Evolutionary conservation across 768 basidiomycete species (phyloP).

Genomic region (Boletus subcaerulescens): DNA sequence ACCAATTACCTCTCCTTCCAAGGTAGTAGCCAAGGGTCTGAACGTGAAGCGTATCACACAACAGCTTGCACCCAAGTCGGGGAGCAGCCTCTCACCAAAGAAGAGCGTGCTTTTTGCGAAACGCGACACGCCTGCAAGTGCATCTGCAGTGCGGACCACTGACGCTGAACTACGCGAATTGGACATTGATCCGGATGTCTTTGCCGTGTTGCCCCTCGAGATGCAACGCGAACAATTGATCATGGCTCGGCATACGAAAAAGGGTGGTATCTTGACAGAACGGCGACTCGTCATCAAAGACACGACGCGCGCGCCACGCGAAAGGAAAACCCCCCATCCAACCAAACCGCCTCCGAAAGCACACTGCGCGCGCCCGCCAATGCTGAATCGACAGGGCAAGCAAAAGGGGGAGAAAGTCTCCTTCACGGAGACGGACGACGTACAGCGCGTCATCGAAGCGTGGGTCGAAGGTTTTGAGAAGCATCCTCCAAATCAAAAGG

Average conservation of each 20-base stretch:
- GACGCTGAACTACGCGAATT: constrained; percentile 59
- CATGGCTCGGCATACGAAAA: constrained; percentile 50
- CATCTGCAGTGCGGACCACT: constrained; percentile 43
- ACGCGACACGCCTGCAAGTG: constrained; percentile 21
- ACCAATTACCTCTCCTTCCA: constrained; percentile 7
- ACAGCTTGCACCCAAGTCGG: constrained; percentile 58
- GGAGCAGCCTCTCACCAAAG: constrained; percentile 37
- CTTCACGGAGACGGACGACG: constrained; percentile 65
- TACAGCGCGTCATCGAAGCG: constrained; percentile 64
- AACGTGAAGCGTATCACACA: constrained; percentile 59
- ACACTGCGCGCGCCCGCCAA: constrained; percentile 44
- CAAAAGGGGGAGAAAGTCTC: constrained; percentile 50
- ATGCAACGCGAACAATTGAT: constrained; percentile 75
- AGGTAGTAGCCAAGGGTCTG: constrained; percentile 31
- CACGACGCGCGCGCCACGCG: constrained; percentile 23
- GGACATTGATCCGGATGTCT: constrained; percentile 73
- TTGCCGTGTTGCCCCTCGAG: constrained; percentile 56
- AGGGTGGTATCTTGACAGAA: constrained; percentile 36
- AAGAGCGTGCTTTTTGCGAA: constrained; percentile 39
- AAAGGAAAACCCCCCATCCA: constrained; percentile 32
- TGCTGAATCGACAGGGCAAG: constrained; percentile 55
- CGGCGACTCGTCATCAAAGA: constrained; percentile 52
- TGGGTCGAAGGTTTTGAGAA: constrained; percentile 71
- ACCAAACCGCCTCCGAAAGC: constrained; percentile 58
- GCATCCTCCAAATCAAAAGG: constrained; percentile 65